These are phyloP conservation scores for Boletus coccyginus DNA, from an alignment of 768 basidiomycete species.

Conservation along the genomic window DNA sequence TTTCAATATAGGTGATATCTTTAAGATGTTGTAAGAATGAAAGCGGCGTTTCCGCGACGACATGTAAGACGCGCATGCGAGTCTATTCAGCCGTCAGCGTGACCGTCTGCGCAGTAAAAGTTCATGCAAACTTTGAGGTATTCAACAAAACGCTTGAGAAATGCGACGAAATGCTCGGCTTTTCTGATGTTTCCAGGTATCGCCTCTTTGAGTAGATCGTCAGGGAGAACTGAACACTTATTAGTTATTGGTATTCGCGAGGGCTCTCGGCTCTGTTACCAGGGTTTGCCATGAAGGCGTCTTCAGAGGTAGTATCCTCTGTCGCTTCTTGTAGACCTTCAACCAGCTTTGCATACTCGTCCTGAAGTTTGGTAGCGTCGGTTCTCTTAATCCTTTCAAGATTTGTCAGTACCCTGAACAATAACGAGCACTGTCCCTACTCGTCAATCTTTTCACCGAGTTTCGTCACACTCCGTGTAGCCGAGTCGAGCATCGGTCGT, in stretches of 20 bases:
- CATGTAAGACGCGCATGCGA: conserved; percentile 97
- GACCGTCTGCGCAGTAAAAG: neutral
- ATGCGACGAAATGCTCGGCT: conserved; percentile 98
- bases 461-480: conserved; percentile 80
- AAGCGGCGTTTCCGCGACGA: conserved; percentile 95
- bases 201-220: conserved; percentile 92
- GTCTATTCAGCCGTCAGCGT: conserved; percentile 54
- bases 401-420: conserved; percentile 4
- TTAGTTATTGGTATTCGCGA: neutral
- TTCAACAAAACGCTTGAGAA: conserved; percentile 96
- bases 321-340: conserved; percentile 84
- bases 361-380: conserved; percentile 91
- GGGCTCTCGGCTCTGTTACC: conserved; percentile 38
- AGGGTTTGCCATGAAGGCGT: conserved; percentile 87
- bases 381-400: conserved; percentile 80
- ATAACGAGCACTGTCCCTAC: conserved; percentile 42
- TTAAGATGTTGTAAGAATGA: conserved; percentile 98
- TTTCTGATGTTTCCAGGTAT: conserved; percentile 98
- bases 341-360: conserved; percentile 94
- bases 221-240: conserved; percentile 70
- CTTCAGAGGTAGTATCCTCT: conserved; percentile 59
- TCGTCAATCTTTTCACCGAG: conserved; percentile 93
- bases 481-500: conserved; percentile 95
- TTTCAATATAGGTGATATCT: conserved; percentile 98
- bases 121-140: conserved; percentile 77